phyloP scores from a whole-genome alignment of 1,284 basidiomycete genomes.

The Trametes sp. region DNA sequence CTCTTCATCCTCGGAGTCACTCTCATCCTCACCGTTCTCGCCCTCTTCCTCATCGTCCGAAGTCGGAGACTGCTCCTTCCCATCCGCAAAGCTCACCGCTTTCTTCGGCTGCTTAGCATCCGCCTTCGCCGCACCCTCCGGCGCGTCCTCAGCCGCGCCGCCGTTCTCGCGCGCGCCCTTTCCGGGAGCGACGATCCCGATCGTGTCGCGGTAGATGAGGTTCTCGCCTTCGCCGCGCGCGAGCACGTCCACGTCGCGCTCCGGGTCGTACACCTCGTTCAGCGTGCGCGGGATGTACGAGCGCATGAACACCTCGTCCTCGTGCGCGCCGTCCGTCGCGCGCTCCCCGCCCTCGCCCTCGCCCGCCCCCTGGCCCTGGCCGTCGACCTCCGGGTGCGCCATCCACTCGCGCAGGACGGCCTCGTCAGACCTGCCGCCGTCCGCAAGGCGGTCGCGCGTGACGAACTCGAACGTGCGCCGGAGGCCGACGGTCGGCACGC shows the following conservation, averaged over 20 bases:
- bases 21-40: constrained; percentile 35
- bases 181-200: constrained; percentile 69
- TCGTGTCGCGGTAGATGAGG: constrained; percentile 87
- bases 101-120: constrained; percentile 18
- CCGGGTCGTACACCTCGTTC: constrained; percentile 92
- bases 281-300: constrained; percentile 94
- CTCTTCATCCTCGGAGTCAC: constrained; percentile 43
- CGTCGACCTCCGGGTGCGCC: constrained; percentile 44
- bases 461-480: constrained; percentile 90
- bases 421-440: constrained; percentile 10
- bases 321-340: constrained; percentile 59
- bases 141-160: neutral
- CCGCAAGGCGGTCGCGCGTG: constrained; percentile 62
- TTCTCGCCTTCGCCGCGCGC: constrained; percentile 71
- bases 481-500: constrained; percentile 82
- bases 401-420: constrained; percentile 58
- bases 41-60: constrained; percentile 29
- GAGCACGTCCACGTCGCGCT: constrained; percentile 84
- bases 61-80: constrained; percentile 24
- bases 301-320: constrained; percentile 87
- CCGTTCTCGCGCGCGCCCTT: constrained; percentile 24
- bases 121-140: constrained; percentile 15
- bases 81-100: constrained; percentile 31
- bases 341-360: constrained; percentile 38
- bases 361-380: constrained; percentile 21